These are phyloP conservation scores for Wickerhamomyces canadensis DNA, from an alignment of 805 yeast genomes.

Conservation along the genomic window DNA sequence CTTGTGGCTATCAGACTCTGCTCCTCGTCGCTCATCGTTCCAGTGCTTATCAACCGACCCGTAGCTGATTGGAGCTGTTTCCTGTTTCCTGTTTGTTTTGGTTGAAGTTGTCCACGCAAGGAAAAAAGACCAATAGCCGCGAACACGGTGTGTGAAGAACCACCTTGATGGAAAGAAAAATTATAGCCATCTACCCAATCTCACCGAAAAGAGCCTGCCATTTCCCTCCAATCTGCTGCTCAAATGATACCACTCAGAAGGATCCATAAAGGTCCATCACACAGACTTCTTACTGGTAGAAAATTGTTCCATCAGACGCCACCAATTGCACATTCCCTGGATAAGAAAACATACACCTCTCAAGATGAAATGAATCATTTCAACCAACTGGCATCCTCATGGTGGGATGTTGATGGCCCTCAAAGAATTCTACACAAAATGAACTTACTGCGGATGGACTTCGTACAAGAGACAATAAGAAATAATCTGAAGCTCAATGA, in stretches of 20 bases:
- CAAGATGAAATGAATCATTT: constrained; percentile 75
- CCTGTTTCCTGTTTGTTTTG: neutral
- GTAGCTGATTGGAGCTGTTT: neutral
- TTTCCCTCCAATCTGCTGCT: too few relatives aligned
- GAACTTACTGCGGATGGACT: constrained; percentile 88
- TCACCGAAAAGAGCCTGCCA: too few relatives aligned
- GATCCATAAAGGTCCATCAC: too few relatives aligned
- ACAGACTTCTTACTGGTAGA: neutral
- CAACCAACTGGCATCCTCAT: constrained; percentile 79
- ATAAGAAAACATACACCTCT: constrained; percentile 34
- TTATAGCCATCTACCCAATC: too few relatives aligned
- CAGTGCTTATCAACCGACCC: too few relatives aligned
- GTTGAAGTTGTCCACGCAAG: too few relatives aligned
- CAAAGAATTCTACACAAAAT: constrained; percentile 91
- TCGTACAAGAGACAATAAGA: constrained; percentile 58
- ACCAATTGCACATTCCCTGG: neutral
- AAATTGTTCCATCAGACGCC: neutral
- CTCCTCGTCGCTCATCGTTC: constrained; percentile 6
- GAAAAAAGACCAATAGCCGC: too few relatives aligned
- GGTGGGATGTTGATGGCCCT: constrained; percentile 97
- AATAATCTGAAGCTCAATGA: constrained; percentile 14
- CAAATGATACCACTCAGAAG: too few relatives aligned
- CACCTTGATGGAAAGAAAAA: too few relatives aligned
- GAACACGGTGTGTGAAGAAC: too few relatives aligned
- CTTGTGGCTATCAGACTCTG: constrained; percentile 72